A percentile compares a stretch with the other conserved stretches of the same genome.
These are phyloP conservation scores for Phytophthora macrochlamydospora DNA, from an alignment of 352 stramenopile species.

Conservation along the genomic window DNA sequence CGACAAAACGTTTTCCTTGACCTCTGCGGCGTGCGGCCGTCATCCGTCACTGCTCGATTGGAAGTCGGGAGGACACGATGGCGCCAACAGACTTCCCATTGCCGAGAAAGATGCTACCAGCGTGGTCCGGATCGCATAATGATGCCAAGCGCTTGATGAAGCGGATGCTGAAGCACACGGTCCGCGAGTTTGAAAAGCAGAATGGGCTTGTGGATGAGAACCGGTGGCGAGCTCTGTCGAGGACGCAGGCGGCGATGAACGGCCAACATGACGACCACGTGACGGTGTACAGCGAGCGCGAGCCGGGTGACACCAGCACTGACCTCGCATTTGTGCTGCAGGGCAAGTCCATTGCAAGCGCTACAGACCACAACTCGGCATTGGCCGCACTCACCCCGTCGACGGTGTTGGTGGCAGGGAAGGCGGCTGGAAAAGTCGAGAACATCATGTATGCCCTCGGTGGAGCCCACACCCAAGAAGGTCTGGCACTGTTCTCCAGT, in stretches of 20 bases:
- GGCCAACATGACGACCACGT: constrained; percentile 16
- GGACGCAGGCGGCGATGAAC: constrained; percentile 12
- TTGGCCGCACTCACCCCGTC: constrained; percentile 22
- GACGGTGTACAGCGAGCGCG: constrained; percentile 27
- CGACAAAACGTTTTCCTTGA: background rate
- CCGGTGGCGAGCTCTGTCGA: constrained; percentile 30
- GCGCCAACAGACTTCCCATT: constrained; percentile 38
- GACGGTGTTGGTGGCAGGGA: constrained; percentile 35
- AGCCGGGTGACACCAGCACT: constrained; percentile 16
- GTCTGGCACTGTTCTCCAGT: constrained; percentile 39
- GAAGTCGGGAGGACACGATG: constrained; percentile 14
- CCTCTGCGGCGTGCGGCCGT: background rate
- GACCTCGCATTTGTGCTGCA: constrained; percentile 14
- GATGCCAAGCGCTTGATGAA: constrained; percentile 36
- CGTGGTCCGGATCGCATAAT: constrained; percentile 18
- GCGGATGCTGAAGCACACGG: constrained; percentile 29
- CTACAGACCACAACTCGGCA: background rate
- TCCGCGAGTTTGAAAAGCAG: constrained; percentile 30
- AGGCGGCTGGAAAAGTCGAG: constrained; percentile 35
- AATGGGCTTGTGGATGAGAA: constrained; percentile 27
- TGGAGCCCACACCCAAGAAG: constrained; percentile 33
- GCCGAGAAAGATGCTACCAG: constrained; percentile 34
- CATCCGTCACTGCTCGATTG: constrained; percentile 4
- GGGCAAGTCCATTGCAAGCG: background rate
- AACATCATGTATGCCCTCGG: constrained; percentile 46